Evolutionary conservation across 23 red algal species (phyloP), one percentile per base, ranked within the genome.

Genomic region (Gracilaria caudata): DNA sequence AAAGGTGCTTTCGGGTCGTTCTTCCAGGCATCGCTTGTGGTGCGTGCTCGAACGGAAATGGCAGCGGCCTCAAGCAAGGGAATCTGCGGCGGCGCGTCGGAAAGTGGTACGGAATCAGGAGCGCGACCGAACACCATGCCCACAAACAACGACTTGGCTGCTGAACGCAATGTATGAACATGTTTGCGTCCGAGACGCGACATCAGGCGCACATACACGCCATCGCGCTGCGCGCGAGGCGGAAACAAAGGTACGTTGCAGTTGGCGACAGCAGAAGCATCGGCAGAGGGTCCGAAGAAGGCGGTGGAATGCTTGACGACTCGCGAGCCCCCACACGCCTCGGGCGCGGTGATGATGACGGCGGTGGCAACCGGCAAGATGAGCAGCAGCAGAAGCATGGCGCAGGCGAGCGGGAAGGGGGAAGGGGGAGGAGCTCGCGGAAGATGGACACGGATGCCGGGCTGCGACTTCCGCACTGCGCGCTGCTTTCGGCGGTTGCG

Each of bases 291-390:
- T 37, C 93, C 93, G 79, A 95, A 95, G 47, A 95, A 61, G 64
- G 93, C 93, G 45, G 46, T 59, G 63, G 93, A 86, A 38, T 95
- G 93, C n/a, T 51, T 83, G 54, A 90, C 65, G 68, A 90, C 86
- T 35, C 81, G 93, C 47, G 34, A 37, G 70, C 93, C 93, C 77
- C 93, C 93, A 53, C 93, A 95, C 14, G 35, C 55, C 35, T 80
- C 81, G 21, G 82, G 83, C 20, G 92, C 76, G 64, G 75, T 80
- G 7, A 91, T 40, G 64, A 91, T 81, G 25, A 91, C 54, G 64
- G 87, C 87, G 72, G 53, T 44, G 53, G 53, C 53, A 13, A 79
- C 72, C 38, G 54, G 68, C 19, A 73, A 11, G 28, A 78, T 55
- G 54, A 77, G 53, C 66, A 70, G 72, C 66, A 89, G 73, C n/a